Evolutionary conservation across 2,329 filamentous ascomycete genomes (phyloP).

Genomic region (Diaporthe helianthi): DNA sequence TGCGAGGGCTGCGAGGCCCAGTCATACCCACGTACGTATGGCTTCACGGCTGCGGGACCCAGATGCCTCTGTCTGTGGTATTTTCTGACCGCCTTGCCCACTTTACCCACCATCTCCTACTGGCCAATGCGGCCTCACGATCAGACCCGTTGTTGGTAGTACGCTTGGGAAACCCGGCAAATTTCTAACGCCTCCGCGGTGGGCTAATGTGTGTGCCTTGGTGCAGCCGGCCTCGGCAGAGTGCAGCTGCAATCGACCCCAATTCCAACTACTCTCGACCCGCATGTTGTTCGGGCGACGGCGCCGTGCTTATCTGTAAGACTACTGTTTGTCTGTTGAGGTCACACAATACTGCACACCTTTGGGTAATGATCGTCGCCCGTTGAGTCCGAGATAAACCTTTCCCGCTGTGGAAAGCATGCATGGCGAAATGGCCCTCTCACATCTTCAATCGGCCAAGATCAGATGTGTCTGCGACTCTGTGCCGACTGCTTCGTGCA

Average conservation of each 20-base stretch:
- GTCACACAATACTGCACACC: neutral
- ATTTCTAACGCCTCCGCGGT: slow-evolving; percentile 11
- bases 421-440: neutral
- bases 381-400: slow-evolving; percentile 16
- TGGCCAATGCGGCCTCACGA: neutral
- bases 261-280: neutral
- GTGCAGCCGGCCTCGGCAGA: slow-evolving; percentile 1
- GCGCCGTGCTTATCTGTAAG: slow-evolving; percentile 7
- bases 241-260: neutral
- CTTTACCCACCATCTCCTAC: slow-evolving; percentile 2
- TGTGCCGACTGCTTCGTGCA: neutral
- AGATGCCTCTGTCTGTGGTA: neutral
- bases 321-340: slow-evolving; percentile 10
- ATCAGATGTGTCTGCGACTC: slow-evolving; percentile 6
- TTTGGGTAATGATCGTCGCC: slow-evolving; percentile 2
- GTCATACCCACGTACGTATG: neutral
- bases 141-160: neutral
- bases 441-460: slow-evolving; percentile 8
- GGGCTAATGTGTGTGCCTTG: neutral
- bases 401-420: neutral
- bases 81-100: slow-evolving; percentile 5
- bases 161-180: neutral
- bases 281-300: slow-evolving; percentile 13
- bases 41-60: neutral
- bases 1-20: neutral